Percentiles rank a stretch among this genome's conserved stretches.
Evolutionary conservation across 2,329 filamentous ascomycete genomes (phyloP).

Genomic region (Pezicula neosporulosa): DNA sequence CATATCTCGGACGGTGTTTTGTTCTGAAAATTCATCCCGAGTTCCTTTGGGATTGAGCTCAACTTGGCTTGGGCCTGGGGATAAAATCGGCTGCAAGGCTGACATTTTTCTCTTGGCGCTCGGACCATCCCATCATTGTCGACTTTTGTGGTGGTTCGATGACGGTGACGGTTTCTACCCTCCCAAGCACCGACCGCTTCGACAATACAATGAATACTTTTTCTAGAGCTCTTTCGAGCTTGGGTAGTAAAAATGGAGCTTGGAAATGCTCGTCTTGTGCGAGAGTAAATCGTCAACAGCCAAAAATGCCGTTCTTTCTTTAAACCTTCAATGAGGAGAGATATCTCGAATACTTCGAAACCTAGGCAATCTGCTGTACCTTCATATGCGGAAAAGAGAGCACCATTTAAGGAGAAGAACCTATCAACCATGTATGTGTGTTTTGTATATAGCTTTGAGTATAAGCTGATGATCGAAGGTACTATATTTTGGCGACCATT

Average conservation of each 20-base stretch:
- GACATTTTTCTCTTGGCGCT: not conserved
- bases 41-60: no score
- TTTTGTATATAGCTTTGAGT: not conserved
- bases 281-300: constrained; percentile 9
- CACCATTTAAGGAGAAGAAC: constrained; percentile 65
- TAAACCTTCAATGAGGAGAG: constrained; percentile 18
- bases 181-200: not conserved
- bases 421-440: constrained; percentile 56
- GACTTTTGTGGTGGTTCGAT: constrained; percentile 5
- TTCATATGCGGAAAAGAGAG: constrained; percentile 62
- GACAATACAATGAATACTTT: constrained; percentile 18
- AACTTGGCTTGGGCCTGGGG: no score
- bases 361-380: constrained; percentile 33
- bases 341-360: constrained; percentile 23
- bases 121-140: not conserved
- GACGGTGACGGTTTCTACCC: not conserved
- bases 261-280: constrained; percentile 28
- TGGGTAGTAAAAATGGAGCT: constrained; percentile 19
- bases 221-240: constrained; percentile 16
- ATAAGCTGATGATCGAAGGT: constrained; percentile 40
- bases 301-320: constrained; percentile 19
- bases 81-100: no score
- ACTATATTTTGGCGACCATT: constrained; percentile 74
- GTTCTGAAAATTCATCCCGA: no score
- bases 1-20: no score